These are phyloP conservation scores for Penicillium ucsense DNA, from an alignment of 495 filamentous ascomycete species.

Conservation along the genomic window DNA sequence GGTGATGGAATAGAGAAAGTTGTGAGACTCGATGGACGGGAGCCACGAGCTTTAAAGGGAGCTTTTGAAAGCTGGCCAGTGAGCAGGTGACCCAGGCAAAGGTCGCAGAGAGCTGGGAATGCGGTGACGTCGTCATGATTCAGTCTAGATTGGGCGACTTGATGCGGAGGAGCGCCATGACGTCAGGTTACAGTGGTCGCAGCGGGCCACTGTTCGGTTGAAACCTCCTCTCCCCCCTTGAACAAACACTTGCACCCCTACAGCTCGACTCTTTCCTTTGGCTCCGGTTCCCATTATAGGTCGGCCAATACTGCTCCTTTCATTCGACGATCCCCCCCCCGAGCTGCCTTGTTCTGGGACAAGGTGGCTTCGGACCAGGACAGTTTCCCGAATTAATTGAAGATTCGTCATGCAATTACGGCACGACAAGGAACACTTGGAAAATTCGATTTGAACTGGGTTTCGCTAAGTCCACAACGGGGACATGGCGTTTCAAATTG, in stretches of 20 bases:
- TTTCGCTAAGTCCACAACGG: too few species aligned
- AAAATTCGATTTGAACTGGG: too few species aligned
- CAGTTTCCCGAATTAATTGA: too few species aligned
- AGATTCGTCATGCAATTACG: too few species aligned
- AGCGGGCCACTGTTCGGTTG: neutral
- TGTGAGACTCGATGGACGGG: neutral
- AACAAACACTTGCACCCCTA: too few species aligned
- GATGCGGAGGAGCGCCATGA: slow-evolving; percentile 14
- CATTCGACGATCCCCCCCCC: too few species aligned
- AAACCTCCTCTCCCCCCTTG: neutral
- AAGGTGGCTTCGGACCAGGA: too few species aligned
- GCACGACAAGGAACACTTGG: too few species aligned
- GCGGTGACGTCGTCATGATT: slow-evolving; percentile 39
- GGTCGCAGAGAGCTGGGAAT: neutral
- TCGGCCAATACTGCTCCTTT: too few species aligned
- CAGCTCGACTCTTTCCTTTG: too few species aligned
- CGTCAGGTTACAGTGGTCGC: slow-evolving; percentile 8
- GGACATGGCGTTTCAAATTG: too few species aligned
- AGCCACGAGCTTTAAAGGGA: slow-evolving; percentile 3
- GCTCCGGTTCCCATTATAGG: too few species aligned
- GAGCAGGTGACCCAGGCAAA: neutral
- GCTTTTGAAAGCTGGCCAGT: slow-evolving; percentile 1
- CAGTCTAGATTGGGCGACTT: slow-evolving; percentile 3
- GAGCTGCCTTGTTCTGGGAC: neutral
- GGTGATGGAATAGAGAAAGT: neutral